Conservation (phyloP, 2,329 filamentous ascomycete species). For the Neonectria faginata region DNA sequence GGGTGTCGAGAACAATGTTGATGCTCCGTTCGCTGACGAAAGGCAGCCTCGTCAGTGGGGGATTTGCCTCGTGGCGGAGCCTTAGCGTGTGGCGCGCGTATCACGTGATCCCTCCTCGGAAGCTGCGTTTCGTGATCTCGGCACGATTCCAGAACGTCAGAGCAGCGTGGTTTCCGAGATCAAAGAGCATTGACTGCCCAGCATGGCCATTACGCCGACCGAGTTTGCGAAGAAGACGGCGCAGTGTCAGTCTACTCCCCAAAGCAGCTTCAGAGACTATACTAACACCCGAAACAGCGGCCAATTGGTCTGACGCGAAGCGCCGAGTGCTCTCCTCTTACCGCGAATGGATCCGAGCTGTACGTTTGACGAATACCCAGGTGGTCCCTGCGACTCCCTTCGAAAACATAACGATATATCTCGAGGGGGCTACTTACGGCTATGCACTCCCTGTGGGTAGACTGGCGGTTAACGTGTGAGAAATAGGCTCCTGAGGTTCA, state of each 20-base stretch:
- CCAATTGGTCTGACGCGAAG: conserved; percentile 90
- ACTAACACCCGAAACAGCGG: conserved; percentile 69
- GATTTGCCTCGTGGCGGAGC: conserved; percentile 38
- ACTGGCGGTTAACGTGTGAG: conserved; percentile 34
- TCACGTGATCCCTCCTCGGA: conserved; percentile 47
- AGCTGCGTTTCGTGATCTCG: conserved; percentile 45
- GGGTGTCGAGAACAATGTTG: conserved; percentile 14
- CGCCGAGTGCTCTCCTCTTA: conserved; percentile 88
- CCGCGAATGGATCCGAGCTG: conserved; percentile 94
- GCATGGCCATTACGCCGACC: conserved; percentile 91
- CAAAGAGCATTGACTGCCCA: conserved; percentile 57
- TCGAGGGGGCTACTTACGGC: neutral
- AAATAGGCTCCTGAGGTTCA: conserved; percentile 93
- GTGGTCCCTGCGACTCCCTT: neutral
- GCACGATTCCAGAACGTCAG: conserved; percentile 48
- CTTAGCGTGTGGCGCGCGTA: conserved; percentile 27
- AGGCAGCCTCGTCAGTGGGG: conserved; percentile 37
- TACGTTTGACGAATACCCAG: conserved; percentile 65
- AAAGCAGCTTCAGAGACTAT: conserved; percentile 15
- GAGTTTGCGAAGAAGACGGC: conserved; percentile 86
- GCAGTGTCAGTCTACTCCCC: conserved; percentile 70
- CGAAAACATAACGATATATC: neutral
- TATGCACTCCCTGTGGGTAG: neutral
- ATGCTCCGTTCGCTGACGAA: conserved; percentile 38
- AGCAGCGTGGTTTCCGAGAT: conserved; percentile 43